phyloP scores from a whole-genome alignment of 768 basidiomycete species.

The Collybia mongolica region DNA sequence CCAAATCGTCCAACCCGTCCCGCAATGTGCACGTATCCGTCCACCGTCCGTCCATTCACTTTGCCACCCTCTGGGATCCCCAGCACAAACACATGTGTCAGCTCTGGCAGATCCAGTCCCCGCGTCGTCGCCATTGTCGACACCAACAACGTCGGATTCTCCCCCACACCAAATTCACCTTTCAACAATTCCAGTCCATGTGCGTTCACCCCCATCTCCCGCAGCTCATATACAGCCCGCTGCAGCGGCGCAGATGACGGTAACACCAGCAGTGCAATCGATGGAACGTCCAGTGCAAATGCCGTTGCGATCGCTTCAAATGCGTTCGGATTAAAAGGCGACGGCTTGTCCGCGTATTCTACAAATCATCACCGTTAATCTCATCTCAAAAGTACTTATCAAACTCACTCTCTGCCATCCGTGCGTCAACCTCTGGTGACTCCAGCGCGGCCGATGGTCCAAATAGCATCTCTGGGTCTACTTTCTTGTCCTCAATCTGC shows the following conservation, averaged over 20 bases:
- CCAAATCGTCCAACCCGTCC: constrained; percentile 80
- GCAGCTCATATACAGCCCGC: constrained; percentile 64
- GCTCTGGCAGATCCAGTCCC: constrained; percentile 68
- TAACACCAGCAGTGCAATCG: constrained; percentile 64
- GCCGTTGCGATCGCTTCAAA: constrained; percentile 69
- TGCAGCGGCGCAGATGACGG: constrained; percentile 60
- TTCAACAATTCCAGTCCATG: constrained; percentile 54
- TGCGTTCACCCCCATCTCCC: constrained; percentile 65
- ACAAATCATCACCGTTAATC: constrained; percentile 9
- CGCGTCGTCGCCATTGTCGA: constrained; percentile 68
- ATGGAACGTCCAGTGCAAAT: constrained; percentile 74
- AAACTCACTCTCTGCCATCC: constrained; percentile 21
- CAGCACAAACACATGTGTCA: constrained; percentile 75
- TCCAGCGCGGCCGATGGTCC: constrained; percentile 10
- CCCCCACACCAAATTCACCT: constrained; percentile 40
- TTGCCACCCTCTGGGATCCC: constrained; percentile 52
- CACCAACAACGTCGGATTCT: constrained; percentile 64
- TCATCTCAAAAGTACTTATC: background rate
- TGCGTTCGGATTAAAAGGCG: constrained; percentile 52
- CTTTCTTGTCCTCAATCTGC: constrained; percentile 4
- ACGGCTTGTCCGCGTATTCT: constrained; percentile 46
- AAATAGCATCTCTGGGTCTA: constrained; percentile 18
- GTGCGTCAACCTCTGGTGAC: constrained; percentile 13
- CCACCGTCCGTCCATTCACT: constrained; percentile 41
- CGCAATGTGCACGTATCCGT: constrained; percentile 67